Percentiles rank a stretch among this genome's conserved stretches.
Evolutionary conservation across 768 basidiomycete genomes (phyloP).

Genomic region (Suillus sp.): DNA sequence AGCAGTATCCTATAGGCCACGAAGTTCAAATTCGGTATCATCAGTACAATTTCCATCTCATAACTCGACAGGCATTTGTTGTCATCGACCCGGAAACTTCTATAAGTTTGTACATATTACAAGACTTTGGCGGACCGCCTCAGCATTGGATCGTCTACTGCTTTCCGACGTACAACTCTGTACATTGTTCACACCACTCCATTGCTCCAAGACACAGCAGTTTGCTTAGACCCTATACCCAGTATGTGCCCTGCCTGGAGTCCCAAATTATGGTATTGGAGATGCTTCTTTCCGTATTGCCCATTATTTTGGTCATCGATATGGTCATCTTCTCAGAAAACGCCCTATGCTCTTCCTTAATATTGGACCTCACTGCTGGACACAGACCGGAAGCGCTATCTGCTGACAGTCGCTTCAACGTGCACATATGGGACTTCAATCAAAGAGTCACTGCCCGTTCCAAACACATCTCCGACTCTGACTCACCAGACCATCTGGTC

Average conservation of each 20-base stretch:
- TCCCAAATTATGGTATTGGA: conserved; percentile 1
- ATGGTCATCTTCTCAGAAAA: background rate
- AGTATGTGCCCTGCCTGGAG: background rate
- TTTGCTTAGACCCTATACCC: background rate
- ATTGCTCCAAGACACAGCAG: background rate
- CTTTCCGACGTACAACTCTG: background rate
- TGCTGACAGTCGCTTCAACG: background rate
- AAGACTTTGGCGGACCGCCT: background rate
- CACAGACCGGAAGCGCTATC: background rate
- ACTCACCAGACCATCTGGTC: background rate
- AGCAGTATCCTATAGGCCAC: background rate
- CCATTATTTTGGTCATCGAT: background rate
- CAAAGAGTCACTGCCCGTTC: too few species aligned
- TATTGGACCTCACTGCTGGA: background rate
- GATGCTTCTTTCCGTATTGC: background rate
- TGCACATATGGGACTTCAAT: background rate
- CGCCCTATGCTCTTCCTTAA: background rate
- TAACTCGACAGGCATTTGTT: background rate
- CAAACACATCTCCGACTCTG: background rate
- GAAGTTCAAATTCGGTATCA: background rate
- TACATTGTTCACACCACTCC: background rate
- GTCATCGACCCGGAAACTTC: background rate
- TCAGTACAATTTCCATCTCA: background rate
- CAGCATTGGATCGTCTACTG: background rate
- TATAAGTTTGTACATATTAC: background rate